These are phyloP conservation scores for Astrothelium subdiscretum DNA, from an alignment of 495 filamentous ascomycete genomes.

Conservation along the genomic window DNA sequence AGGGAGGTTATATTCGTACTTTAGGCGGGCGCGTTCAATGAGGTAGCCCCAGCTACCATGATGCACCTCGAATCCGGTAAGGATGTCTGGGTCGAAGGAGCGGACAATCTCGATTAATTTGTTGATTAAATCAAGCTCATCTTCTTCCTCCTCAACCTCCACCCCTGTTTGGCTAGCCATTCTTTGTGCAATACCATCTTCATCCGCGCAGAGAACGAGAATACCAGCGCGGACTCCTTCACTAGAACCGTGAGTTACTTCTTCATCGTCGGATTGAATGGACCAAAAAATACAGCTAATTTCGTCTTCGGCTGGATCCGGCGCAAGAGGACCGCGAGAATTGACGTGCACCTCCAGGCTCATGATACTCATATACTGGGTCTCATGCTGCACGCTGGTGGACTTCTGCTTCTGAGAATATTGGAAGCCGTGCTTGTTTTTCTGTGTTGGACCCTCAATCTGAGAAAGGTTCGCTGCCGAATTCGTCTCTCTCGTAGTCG, in stretches of 20 bases:
- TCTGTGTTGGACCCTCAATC: slow-evolving; percentile 82
- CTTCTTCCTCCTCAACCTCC: slow-evolving; percentile 59
- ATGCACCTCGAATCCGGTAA: slow-evolving; percentile 94
- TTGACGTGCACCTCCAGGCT: slow-evolving; percentile 93
- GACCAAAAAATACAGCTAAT: slow-evolving; percentile 89
- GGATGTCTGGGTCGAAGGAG: slow-evolving; percentile 74
- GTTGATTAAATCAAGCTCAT: slow-evolving; percentile 75
- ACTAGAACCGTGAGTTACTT: slow-evolving; percentile 41
- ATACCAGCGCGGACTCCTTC: slow-evolving; percentile 54
- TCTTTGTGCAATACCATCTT: slow-evolving; percentile 27
- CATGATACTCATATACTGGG: slow-evolving; percentile 94
- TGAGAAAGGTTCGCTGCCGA: slow-evolving; percentile 50
- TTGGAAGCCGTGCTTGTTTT: slow-evolving; percentile 71
- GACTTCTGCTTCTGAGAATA: slow-evolving; percentile 69
- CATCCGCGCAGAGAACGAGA: slow-evolving; percentile 49
- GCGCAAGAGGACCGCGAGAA: slow-evolving; percentile 64
- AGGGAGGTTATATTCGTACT: slow-evolving; percentile 82
- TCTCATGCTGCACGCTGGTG: slow-evolving; percentile 70
- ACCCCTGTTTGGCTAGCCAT: slow-evolving; percentile 43
- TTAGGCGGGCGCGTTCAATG: slow-evolving; percentile 73
- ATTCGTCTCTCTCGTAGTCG: slow-evolving; percentile 12
- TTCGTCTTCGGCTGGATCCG: slow-evolving; percentile 83
- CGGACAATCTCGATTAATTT: slow-evolving; percentile 79
- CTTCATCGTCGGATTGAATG: slow-evolving; percentile 46
- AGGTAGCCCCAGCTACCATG: slow-evolving; percentile 89